phyloP scores from a whole-genome alignment of 2,329 filamentous ascomycete species.

The Westerdykella ornata region DNA sequence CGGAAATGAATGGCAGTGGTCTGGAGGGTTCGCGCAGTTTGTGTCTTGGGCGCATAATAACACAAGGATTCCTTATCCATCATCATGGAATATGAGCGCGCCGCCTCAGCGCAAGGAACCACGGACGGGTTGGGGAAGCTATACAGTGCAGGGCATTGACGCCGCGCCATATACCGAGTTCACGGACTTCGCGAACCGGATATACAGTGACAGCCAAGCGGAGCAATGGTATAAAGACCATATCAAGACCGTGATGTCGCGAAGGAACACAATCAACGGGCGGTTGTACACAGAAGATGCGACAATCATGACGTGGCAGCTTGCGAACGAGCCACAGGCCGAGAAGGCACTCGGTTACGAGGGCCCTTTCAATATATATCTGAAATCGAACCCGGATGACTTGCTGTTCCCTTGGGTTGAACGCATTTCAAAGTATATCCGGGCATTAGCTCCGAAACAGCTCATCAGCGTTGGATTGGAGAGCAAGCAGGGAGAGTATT shows the following conservation, averaged over 20 bases:
- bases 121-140: constrained; percentile 37
- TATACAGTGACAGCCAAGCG: constrained; percentile 32
- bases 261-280: constrained; percentile 35
- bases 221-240: constrained; percentile 36
- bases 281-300: constrained; percentile 34
- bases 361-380: constrained; percentile 24
- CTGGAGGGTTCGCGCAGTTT: constrained; percentile 36
- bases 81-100: constrained; percentile 36
- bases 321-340: constrained; percentile 38
- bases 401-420: constrained; percentile 35
- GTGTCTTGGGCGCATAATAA: constrained; percentile 35
- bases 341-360: constrained; percentile 20
- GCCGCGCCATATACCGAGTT: constrained; percentile 26
- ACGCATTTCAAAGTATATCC: constrained; percentile 34
- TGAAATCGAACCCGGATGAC: constrained; percentile 26
- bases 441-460: constrained; percentile 31
- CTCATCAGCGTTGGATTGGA: constrained; percentile 37
- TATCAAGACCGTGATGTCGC: constrained; percentile 32
- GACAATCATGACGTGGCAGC: constrained; percentile 39
- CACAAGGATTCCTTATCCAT: constrained; percentile 32
- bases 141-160: constrained; percentile 31
- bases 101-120: constrained; percentile 30
- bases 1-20: constrained; percentile 38
- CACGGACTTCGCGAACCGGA: constrained; percentile 27
- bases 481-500: constrained; percentile 37